Conservation (phyloP, 2,329 filamentous ascomycete genomes). For the Fusarium nodosum region DNA sequence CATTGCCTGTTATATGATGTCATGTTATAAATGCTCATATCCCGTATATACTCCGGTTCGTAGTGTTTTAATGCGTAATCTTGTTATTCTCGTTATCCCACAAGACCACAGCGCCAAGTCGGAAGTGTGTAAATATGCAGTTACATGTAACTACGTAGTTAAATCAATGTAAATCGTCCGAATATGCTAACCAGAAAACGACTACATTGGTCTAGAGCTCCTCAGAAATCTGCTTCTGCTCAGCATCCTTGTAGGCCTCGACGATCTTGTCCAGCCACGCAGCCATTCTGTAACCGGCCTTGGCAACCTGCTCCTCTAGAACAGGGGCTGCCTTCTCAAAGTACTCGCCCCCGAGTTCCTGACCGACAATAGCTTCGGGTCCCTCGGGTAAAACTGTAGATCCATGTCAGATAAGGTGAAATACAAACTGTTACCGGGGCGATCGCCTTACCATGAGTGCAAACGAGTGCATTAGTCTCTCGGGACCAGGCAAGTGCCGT, state of each 20-base stretch:
- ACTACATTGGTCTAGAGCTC: conserved; percentile 49
- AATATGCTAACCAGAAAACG: background rate
- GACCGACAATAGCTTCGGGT: conserved; percentile 66
- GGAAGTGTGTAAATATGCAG: background rate
- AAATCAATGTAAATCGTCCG: background rate
- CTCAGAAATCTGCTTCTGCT: conserved; percentile 40
- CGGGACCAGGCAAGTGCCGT: conserved; percentile 74
- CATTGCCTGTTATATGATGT: conserved; percentile 4
- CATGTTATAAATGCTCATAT: background rate
- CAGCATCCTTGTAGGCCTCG: conserved; percentile 51
- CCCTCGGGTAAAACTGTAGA: conserved; percentile 72
- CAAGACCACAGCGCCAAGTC: background rate
- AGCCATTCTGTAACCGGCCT: conserved; percentile 76
- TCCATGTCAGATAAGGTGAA: conserved; percentile 40
- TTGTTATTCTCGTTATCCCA: background rate
- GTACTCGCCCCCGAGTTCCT: conserved; percentile 74
- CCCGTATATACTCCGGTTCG: background rate
- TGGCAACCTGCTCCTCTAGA: conserved; percentile 75
- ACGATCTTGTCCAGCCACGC: conserved; percentile 75
- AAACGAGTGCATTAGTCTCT: conserved; percentile 74
- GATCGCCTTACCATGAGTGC: conserved; percentile 66
- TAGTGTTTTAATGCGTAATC: background rate
- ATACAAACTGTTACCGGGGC: conserved; percentile 10
- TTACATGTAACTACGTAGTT: background rate
- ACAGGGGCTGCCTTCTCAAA: conserved; percentile 73